These are phyloP conservation scores for Vachellia pachyceras DNA, from an alignment of 306 rosid genomes.

Conservation along the genomic window DNA sequence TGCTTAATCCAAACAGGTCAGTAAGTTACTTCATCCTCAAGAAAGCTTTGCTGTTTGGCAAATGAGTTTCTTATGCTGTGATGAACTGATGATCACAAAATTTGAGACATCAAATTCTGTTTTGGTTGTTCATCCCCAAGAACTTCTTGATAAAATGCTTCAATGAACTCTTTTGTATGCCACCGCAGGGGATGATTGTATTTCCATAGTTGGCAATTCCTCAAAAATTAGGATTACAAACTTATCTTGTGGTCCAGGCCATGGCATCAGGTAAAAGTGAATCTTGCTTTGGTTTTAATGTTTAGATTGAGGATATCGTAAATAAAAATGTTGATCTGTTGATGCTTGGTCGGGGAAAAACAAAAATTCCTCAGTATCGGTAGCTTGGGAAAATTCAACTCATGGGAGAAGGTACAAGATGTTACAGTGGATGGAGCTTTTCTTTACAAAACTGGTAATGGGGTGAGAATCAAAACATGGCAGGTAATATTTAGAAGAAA, in stretches of 20 bases:
- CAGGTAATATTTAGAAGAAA: constrained; percentile 54
- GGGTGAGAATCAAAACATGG: constrained; percentile 83
- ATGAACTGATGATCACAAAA: too few relatives aligned
- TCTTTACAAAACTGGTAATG: constrained; percentile 56
- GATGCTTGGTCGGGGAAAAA: not conserved
- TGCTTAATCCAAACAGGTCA: constrained; percentile 60
- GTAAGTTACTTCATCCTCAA: constrained; percentile 3
- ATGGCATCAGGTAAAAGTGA: constrained; percentile 64
- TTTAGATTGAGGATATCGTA: too few relatives aligned
- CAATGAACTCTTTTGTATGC: not conserved
- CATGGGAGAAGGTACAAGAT: constrained; percentile 52
- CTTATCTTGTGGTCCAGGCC: constrained; percentile 70
- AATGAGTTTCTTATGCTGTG: not conserved
- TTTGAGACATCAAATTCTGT: not conserved
- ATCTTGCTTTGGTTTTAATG: not conserved
- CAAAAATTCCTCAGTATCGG: constrained; percentile 56
- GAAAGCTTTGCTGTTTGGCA: not conserved
- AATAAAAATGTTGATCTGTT: not conserved
- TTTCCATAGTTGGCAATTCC: constrained; percentile 65
- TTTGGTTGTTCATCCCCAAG: not conserved
- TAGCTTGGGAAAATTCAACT: constrained; percentile 67
- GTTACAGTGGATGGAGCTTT: constrained; percentile 57
- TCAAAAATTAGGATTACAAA: constrained; percentile 51
- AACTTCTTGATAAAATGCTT: not conserved
- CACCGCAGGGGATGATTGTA: constrained; percentile 69